Percentiles rank a stretch among this genome's conserved stretches.
phyloP scores from a whole-genome alignment of 306 rosid species.

The Quercus robur region DNA sequence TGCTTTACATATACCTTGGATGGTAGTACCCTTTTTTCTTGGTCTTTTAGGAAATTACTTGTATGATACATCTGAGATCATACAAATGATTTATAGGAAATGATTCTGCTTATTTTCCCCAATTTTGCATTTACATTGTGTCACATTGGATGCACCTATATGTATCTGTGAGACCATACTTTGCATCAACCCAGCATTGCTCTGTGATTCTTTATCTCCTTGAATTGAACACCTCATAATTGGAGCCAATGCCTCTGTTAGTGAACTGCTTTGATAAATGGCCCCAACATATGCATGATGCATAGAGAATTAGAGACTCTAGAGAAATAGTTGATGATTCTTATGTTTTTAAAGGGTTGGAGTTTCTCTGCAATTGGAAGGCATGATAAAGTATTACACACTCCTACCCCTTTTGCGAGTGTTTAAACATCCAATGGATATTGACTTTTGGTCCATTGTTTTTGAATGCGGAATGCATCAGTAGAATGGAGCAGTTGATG shows the following conservation, averaged over 20 bases:
- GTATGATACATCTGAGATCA: background rate
- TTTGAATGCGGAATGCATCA: background rate
- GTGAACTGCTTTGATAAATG: background rate
- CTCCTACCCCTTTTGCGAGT: too few relatives aligned
- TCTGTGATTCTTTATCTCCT: background rate
- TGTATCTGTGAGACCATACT: background rate
- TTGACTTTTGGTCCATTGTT: background rate
- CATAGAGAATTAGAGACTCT: background rate
- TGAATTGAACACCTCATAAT: background rate
- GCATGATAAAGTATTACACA: background rate
- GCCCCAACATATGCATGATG: background rate
- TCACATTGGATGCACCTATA: background rate
- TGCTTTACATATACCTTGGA: background rate
- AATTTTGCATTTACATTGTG: background rate
- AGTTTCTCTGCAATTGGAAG: background rate
- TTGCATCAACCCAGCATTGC: background rate
- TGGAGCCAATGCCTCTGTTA: background rate
- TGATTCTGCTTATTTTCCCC: background rate
- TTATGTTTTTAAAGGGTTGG: background rate
- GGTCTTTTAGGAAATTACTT: background rate
- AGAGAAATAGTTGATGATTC: background rate
- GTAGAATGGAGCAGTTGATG: background rate
- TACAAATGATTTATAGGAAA: too few relatives aligned
- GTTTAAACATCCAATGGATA: too few relatives aligned
- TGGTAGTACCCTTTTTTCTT: background rate